phyloP scores from a whole-genome alignment of 441 rosid genomes.

The Rhodomyrtus psidioides region DNA sequence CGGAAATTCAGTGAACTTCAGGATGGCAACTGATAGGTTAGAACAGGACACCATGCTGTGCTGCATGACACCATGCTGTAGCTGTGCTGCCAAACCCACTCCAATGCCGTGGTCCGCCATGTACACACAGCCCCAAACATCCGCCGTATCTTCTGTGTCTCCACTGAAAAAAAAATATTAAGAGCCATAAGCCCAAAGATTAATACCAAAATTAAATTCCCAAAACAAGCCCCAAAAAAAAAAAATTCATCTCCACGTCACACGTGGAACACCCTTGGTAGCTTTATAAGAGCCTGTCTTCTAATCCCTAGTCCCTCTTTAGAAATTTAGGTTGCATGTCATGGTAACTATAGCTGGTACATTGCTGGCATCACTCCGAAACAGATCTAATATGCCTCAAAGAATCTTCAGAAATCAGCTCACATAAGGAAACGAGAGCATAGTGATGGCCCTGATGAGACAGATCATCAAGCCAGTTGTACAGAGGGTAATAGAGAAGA shows the following conservation, averaged over 20 bases:
- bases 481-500: too few species aligned
- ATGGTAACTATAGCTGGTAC: too few species aligned
- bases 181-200: background rate
- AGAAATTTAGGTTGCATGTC: too few species aligned
- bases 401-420: too few species aligned
- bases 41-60: too few species aligned
- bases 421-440: too few species aligned
- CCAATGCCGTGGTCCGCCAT: slow-evolving; percentile 37
- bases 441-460: too few species aligned
- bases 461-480: too few species aligned
- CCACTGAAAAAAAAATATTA: background rate
- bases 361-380: too few species aligned
- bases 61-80: background rate
- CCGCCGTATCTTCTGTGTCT: slow-evolving; percentile 41
- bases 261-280: background rate
- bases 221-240: background rate
- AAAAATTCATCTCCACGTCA: background rate
- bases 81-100: background rate
- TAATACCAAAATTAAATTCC: background rate
- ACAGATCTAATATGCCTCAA: too few species aligned
- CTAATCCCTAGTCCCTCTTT: background rate
- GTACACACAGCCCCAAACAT: slow-evolving; percentile 26
- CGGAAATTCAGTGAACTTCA: slow-evolving; percentile 20
- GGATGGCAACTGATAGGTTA: slow-evolving; percentile 8
- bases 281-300: background rate